Evolutionary conservation across 495 filamentous ascomycete species (phyloP), one percentile per base, ranked within the genome.

Genomic region (Talaromyces trachyspermus): DNA sequence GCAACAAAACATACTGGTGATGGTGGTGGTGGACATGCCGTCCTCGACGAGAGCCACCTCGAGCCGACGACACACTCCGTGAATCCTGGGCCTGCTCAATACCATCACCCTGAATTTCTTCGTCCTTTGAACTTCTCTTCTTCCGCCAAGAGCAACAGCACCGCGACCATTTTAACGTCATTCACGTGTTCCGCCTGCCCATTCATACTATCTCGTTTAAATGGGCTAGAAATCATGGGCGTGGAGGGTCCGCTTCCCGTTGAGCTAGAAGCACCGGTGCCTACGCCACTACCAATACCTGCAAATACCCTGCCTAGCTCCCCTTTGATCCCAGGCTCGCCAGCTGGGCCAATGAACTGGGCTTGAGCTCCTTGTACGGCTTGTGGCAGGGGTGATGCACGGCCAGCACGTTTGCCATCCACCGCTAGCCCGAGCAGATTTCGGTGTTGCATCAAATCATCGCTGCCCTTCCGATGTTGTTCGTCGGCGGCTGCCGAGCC

Each of bases 301-400:
- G 86, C 85, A 65, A 95, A 95, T 69, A 95, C 91, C 24, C 86
- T 79, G 7, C 88, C 88, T 58, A 95, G 85, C 55, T 95, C 89
- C 59, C 81, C 89, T 72, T 95, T 95, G 56, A 95, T 89, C 8
- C 80, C 80, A 0, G 89, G 82, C 54, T 94, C 88, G 5, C 81
- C 84, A 18, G 79, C 79, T 2, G 86, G 84, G 11, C 84, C 84
- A 26, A 82, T 72, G 26, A 80, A 74, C 52, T 86, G 84, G 24
- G 81, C 84, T 65, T 94, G 88, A 5, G 88, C 89, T 14, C 89
- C 89, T 57, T 95, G 89, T 2, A 95, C 89, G 8, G 89, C 89
- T 64, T 95, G 89, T 5, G 89, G 89, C 12, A 95, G 69, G 0
- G 89, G 89, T 18, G 89, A 95, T n/a, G 69, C 65, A 22, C 72